Base-by-base conservation (phyloP, 2,329 filamentous ascomycete genomes). In the Ascochyta koolunga region DNA sequence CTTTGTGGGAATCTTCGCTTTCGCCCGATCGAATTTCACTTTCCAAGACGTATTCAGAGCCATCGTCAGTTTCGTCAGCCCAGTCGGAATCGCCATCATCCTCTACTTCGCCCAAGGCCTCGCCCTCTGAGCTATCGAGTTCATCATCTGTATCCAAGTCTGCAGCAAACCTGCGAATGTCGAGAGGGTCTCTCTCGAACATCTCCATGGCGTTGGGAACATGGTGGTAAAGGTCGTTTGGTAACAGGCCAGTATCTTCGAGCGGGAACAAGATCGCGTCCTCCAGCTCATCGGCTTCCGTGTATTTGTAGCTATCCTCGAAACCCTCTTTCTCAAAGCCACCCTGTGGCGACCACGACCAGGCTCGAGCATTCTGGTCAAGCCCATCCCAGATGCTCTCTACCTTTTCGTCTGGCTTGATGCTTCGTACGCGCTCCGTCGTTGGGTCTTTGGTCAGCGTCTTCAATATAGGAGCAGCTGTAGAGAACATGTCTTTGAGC, bases 261-360 rank as follows among this genome's bases (percentile, higher is more conserved):
- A 76, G 68, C 0, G 76, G 75, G 49, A 79, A 79, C 4, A 79
- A 62, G 6, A 79, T 63, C 4, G 64, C 64, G 41, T 79, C 77
- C 60, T 79, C 77, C 9, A 76, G 51, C 27, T 66, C 69, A 56
- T 80, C 76, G 2, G 74, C 72, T 41, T 78, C 71, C 8, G 68
- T 75, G 53, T 78, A 79, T 19, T 47, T 46, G 44, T 59, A 64
- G 21, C 52, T 59, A 5, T 49, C 42, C 4, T 72, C 64, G 47
- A 74, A 55, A 11, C 65, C 56, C 61, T 18, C 58, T 47, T 48
- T 56, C n/a, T 44, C 39, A 24, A 42, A 48, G 9, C 54, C 56
- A 8, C 33, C 44, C 11, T 52, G 13, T 19, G 58, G 50, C 10
- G 43, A 55, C 47, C 32, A 60, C 38, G 32, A 45, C 37, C 38